phyloP scores from a whole-genome alignment of 2,329 filamentous ascomycete species.

The Colletotrichum australisinense region DNA sequence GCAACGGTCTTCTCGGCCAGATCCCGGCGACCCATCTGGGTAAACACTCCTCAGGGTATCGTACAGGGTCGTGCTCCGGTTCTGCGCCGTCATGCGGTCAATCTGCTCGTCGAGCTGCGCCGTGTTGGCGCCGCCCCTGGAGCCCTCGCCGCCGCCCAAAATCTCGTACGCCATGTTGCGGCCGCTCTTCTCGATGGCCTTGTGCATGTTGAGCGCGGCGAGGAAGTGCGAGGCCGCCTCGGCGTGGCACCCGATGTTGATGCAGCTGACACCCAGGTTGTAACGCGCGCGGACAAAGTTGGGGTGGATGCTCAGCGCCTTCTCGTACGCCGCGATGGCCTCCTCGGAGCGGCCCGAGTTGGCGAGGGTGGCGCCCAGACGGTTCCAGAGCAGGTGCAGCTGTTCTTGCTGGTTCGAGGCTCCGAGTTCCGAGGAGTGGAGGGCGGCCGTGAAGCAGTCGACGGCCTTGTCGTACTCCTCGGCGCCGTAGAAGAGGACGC shows the following conservation, averaged over 20 bases:
- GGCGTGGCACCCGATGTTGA: slow-evolving; percentile 95
- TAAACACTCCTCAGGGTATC: slow-evolving; percentile 96
- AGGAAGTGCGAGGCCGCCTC: slow-evolving; percentile 94
- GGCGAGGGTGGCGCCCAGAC: slow-evolving; percentile 93
- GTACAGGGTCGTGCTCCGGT: slow-evolving; percentile 95
- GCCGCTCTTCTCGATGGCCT: slow-evolving; percentile 87
- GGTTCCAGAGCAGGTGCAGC: slow-evolving; percentile 96
- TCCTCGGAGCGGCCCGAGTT: slow-evolving; percentile 95
- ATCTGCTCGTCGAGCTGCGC: slow-evolving; percentile 74
- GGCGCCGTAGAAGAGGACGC: slow-evolving; percentile 96
- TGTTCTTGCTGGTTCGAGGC: slow-evolving; percentile 86
- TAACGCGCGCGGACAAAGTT: slow-evolving; percentile 98
- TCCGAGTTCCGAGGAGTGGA: slow-evolving; percentile 87
- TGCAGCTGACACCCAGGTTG: slow-evolving; percentile 95
- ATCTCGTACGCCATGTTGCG: slow-evolving; percentile 87
- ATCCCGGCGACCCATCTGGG: slow-evolving; percentile 91
- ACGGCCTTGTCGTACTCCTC: slow-evolving; percentile 99
- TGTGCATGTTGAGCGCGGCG: slow-evolving; percentile 94
- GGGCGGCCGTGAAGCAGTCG: slow-evolving; percentile 94
- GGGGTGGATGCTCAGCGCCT: slow-evolving; percentile 87
- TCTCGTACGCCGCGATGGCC: slow-evolving; percentile 95
- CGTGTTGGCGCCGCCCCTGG: slow-evolving; percentile 54
- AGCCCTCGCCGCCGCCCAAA: slow-evolving; percentile 64
- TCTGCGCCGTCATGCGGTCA: slow-evolving; percentile 91
- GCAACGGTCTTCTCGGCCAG: slow-evolving; percentile 87